Conservation (phyloP, 2,329 filamentous ascomycete species). For the Botrytis hyacinthi region DNA sequence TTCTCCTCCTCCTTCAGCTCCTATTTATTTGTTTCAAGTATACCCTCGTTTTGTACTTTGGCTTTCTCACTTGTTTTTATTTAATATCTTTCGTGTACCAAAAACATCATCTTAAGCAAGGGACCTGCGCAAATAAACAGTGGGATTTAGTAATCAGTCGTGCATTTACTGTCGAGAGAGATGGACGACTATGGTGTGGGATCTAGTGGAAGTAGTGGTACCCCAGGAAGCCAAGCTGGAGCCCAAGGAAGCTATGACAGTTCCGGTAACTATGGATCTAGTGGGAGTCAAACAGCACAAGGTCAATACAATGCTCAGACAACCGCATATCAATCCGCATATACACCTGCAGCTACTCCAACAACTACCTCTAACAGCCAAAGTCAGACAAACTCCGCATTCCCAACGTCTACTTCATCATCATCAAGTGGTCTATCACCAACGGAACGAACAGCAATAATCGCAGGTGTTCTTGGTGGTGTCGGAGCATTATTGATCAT, state of each 20-base stretch:
- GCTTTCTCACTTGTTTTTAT: background rate
- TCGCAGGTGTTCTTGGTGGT: slow-evolving; percentile 28
- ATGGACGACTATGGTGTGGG: slow-evolving; percentile 5
- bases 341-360: slow-evolving; percentile 21
- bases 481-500: slow-evolving; percentile 26
- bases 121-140: background rate
- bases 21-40: background rate
- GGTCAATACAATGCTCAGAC: slow-evolving; percentile 2
- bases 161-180: background rate
- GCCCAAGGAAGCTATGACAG: background rate
- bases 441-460: slow-evolving; percentile 23
- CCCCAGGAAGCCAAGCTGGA: background rate
- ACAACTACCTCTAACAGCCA: slow-evolving; percentile 18
- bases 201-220: background rate
- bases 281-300: background rate
- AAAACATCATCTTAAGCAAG: background rate
- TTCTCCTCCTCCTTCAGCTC: background rate
- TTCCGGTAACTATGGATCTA: slow-evolving; percentile 2
- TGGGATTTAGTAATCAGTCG: background rate
- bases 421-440: slow-evolving; percentile 20
- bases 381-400: slow-evolving; percentile 13
- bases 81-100: background rate
- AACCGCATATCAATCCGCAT: slow-evolving; percentile 9
- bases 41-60: slow-evolving; percentile 13
- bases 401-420: slow-evolving; percentile 10